Evolutionary conservation across 2,329 filamentous ascomycete genomes (phyloP).

Genomic region (Sporothrix dimorphospora): DNA sequence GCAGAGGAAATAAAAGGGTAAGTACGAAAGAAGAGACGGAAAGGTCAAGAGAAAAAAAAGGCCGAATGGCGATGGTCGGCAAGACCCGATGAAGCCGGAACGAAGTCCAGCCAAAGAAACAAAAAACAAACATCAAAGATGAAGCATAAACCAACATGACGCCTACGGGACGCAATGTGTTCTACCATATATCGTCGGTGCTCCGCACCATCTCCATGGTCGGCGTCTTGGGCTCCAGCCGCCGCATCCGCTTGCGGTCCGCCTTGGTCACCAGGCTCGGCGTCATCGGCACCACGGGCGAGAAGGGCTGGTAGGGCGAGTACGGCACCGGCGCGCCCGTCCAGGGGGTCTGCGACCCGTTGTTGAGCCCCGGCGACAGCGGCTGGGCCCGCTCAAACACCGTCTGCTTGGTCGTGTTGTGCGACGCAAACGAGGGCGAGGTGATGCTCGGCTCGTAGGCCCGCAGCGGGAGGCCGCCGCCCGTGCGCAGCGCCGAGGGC

Average conservation of each 20-base stretch:
- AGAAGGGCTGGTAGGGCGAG: constrained; percentile 78
- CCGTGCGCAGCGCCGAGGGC: constrained; percentile 60
- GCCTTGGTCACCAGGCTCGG: constrained; percentile 72
- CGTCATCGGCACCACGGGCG: constrained; percentile 74
- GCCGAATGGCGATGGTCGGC: background rate
- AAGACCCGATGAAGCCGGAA: constrained; percentile 7
- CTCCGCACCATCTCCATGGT: constrained; percentile 64
- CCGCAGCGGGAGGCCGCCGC: constrained; percentile 61
- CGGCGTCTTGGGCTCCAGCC: constrained; percentile 65
- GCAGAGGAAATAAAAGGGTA: background rate
- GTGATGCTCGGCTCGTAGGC: constrained; percentile 62
- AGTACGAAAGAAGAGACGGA: background rate
- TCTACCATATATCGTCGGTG: constrained; percentile 67
- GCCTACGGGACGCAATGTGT: background rate
- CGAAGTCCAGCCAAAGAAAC: constrained; percentile 12
- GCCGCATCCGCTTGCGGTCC: constrained; percentile 71
- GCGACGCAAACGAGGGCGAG: constrained; percentile 51
- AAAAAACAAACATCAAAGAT: background rate
- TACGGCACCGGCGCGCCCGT: constrained; percentile 69
- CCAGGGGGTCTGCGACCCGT: constrained; percentile 60
- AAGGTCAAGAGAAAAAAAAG: constrained; percentile 9
- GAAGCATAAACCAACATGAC: background rate
- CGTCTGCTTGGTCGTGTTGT: constrained; percentile 60
- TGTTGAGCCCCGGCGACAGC: constrained; percentile 54
- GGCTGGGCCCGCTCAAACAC: constrained; percentile 62